A percentile compares a stretch with the other conserved stretches of the same genome.
Evolutionary conservation across 305 asterid species (phyloP).

Genomic region (Fraxinus paxiana): DNA sequence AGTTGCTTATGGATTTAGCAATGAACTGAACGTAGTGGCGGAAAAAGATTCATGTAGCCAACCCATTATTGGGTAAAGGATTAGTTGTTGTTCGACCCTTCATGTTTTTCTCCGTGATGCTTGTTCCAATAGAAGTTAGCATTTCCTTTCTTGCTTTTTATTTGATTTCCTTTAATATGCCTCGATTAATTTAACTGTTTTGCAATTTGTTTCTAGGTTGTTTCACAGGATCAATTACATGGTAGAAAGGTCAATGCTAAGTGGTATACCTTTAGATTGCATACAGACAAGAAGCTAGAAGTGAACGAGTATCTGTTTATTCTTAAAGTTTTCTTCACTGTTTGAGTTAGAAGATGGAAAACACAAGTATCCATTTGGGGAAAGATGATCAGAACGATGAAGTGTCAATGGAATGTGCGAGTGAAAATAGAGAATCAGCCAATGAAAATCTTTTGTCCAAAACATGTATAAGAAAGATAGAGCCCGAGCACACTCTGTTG

Average conservation of each 20-base stretch:
- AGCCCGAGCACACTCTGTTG: conserved; percentile 33
- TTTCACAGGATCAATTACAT: conserved; percentile 8
- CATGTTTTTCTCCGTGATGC: neutral
- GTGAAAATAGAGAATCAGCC: conserved; percentile 30
- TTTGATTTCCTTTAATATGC: neutral
- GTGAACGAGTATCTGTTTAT: neutral
- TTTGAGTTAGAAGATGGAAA: conserved; percentile 38
- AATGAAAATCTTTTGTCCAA: conserved; percentile 31
- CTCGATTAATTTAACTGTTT: neutral
- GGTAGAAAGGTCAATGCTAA: neutral
- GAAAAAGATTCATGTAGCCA: neutral
- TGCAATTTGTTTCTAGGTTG: conserved; percentile 15
- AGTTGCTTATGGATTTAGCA: neutral
- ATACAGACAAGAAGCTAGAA: conserved; percentile 8
- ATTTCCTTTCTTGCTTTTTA: neutral
- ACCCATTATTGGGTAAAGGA: neutral
- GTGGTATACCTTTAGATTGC: neutral
- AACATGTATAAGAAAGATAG: conserved; percentile 25
- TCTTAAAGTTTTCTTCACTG: conserved; percentile 29
- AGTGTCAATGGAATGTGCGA: conserved; percentile 24
- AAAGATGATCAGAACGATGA: conserved; percentile 34
- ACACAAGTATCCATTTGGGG: conserved; percentile 26
- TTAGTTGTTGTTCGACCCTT: neutral
- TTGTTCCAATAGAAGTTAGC: neutral
- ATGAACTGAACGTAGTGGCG: neutral